Evolutionary conservation across 352 stramenopile genomes (phyloP).

Genomic region (Phytophthora palmivora): DNA sequence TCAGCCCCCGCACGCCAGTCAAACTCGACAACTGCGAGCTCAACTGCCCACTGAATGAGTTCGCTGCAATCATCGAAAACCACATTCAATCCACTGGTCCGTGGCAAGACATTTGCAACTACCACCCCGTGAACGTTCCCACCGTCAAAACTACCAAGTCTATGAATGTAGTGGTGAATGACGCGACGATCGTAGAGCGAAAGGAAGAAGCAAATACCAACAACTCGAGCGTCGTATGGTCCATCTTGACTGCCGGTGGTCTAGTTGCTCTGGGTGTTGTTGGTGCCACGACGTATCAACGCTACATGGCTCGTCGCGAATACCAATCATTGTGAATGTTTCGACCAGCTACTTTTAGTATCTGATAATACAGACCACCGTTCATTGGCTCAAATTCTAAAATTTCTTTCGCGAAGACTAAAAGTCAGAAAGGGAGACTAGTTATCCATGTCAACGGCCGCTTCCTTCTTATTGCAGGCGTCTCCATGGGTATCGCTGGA

Average conservation of each 20-base stretch:
- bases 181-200: slow-evolving; percentile 30
- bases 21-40: slow-evolving; percentile 68
- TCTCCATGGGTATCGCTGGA: slow-evolving; percentile 56
- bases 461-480: slow-evolving; percentile 64
- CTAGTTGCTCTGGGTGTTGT: slow-evolving; percentile 50
- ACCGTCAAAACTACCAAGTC: slow-evolving; percentile 31
- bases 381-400: slow-evolving; percentile 15
- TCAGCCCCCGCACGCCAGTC: slow-evolving; percentile 52
- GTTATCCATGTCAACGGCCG: slow-evolving; percentile 30
- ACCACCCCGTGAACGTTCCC: slow-evolving; percentile 57
- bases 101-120: slow-evolving; percentile 80
- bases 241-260: slow-evolving; percentile 42
- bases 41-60: slow-evolving; percentile 65
- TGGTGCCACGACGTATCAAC: slow-evolving; percentile 52
- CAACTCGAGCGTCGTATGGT: slow-evolving; percentile 31
- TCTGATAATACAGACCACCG: slow-evolving; percentile 18
- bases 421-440: slow-evolving; percentile 12
- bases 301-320: slow-evolving; percentile 45
- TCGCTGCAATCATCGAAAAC: slow-evolving; percentile 59
- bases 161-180: slow-evolving; percentile 37
- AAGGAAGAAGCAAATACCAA: slow-evolving; percentile 16
- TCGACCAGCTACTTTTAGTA: slow-evolving; percentile 1
- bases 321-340: slow-evolving; percentile 50
- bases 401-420: slow-evolving; percentile 27
- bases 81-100: slow-evolving; percentile 66